These are phyloP conservation scores for Leonotis leonurus DNA, from an alignment of 257 asterid genomes.

Conservation along the genomic window DNA sequence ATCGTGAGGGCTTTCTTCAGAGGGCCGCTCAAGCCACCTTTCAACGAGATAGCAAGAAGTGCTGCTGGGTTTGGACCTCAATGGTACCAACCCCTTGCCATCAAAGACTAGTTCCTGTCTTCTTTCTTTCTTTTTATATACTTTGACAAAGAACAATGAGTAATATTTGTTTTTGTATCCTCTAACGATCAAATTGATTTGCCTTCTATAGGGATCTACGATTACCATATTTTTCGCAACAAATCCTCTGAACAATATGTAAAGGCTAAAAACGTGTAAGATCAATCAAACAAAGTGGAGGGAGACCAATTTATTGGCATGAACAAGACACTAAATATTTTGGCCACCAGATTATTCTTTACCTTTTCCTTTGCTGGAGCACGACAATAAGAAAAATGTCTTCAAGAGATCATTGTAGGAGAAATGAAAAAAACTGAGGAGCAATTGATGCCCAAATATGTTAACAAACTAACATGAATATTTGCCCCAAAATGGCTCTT, in stretches of 20 bases:
- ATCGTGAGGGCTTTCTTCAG: slow-evolving; percentile 62
- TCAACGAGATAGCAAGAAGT: slow-evolving; percentile 74
- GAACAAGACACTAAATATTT: no score
- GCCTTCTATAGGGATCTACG: no score
- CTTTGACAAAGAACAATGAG: not conserved
- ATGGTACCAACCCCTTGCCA: slow-evolving; percentile 56
- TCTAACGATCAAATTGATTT: not conserved
- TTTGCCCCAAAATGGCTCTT: slow-evolving; percentile 22
- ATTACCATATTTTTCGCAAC: no score
- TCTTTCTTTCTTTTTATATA: not conserved
- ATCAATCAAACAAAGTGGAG: no score
- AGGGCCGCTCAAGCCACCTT: slow-evolving; percentile 93
- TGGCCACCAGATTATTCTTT: slow-evolving; percentile 1
- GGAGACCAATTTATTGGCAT: slow-evolving; percentile 19
- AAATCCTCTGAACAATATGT: no score
- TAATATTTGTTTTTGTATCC: not conserved
- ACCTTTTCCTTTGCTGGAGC: slow-evolving; percentile 10
- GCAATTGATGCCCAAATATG: slow-evolving; percentile 16
- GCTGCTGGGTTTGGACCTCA: no score
- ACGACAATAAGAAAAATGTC: not conserved
- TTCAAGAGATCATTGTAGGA: slow-evolving; percentile 1
- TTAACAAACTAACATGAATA: slow-evolving; percentile 9
- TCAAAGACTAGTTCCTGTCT: slow-evolving; percentile 13
- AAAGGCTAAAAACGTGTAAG: no score
- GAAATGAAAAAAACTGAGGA: slow-evolving; percentile 10